Evolutionary conservation across 176 grass and related monocot species (phyloP).

Genomic region (Puya raimondii): DNA sequence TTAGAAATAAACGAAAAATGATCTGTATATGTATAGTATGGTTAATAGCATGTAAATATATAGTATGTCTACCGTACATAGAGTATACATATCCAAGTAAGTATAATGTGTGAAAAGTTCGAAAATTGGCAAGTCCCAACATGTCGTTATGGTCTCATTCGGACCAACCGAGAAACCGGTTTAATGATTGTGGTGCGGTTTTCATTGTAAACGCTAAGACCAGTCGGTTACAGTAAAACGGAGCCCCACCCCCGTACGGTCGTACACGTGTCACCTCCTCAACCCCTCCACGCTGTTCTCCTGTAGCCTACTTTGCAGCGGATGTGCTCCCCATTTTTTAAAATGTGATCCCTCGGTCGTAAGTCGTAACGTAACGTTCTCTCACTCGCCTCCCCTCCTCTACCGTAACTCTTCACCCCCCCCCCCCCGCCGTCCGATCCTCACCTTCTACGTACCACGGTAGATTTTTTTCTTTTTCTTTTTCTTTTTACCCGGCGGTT

Average conservation of each 20-base stretch:
- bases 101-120: neutral
- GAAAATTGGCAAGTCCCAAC: neutral
- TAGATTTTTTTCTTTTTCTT: neutral
- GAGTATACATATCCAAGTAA: neutral
- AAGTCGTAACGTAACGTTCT: neutral
- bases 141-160: conserved; percentile 7
- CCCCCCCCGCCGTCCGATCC: neutral
- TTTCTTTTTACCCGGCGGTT: neutral
- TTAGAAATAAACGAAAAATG: no score
- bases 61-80: neutral
- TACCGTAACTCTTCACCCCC: neutral
- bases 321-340: neutral
- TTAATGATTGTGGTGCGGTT: neutral
- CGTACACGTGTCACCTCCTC: neutral
- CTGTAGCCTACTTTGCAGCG: neutral
- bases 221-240: neutral
- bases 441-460: neutral
- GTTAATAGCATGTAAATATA: no score
- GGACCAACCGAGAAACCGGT: neutral
- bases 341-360: conserved; percentile 1
- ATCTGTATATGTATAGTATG: no score
- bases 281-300: neutral
- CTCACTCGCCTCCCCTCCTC: neutral
- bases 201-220: conserved; percentile 7
- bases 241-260: neutral